Percentiles rank a stretch among this genome's conserved stretches.
Evolutionary conservation across 1,284 basidiomycete species (phyloP).

Genomic region (Coriolopsis trogii): DNA sequence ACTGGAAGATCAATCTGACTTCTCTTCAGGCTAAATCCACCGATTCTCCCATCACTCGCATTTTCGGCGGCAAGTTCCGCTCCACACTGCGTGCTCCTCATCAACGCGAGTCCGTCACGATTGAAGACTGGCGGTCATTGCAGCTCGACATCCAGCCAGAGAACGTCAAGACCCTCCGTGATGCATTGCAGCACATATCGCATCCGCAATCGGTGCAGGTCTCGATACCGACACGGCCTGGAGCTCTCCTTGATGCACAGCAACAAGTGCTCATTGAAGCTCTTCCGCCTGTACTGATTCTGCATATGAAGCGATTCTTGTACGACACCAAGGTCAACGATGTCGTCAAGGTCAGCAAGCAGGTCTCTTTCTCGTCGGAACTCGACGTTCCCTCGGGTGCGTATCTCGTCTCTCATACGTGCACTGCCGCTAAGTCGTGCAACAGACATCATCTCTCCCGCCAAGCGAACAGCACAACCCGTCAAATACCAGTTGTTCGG

Average conservation of each 20-base stretch:
- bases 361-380: slow-evolving; percentile 78
- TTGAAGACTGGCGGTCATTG: slow-evolving; percentile 92
- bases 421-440: not conserved
- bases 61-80: slow-evolving; percentile 95
- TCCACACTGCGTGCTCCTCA: slow-evolving; percentile 83
- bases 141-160: slow-evolving; percentile 90
- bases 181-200: slow-evolving; percentile 82
- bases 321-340: slow-evolving; percentile 83
- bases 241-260: slow-evolving; percentile 75
- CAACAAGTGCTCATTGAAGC: slow-evolving; percentile 89
- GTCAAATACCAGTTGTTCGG: slow-evolving; percentile 87
- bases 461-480: slow-evolving; percentile 48
- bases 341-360: slow-evolving; percentile 86
- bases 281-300: slow-evolving; percentile 84
- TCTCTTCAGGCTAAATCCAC: slow-evolving; percentile 68
- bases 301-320: slow-evolving; percentile 93
- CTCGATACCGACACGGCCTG: slow-evolving; percentile 58
- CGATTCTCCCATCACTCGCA: slow-evolving; percentile 88
- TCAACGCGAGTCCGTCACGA: slow-evolving; percentile 84
- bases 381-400: slow-evolving; percentile 74
- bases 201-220: slow-evolving; percentile 85
- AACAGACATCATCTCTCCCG: slow-evolving; percentile 68
- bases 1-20: not conserved
- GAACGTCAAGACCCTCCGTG: slow-evolving; percentile 78
- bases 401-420: slow-evolving; percentile 25